Conservation (phyloP, 2,329 filamentous ascomycete species). For the Chaetomiaceae sp. region DNA sequence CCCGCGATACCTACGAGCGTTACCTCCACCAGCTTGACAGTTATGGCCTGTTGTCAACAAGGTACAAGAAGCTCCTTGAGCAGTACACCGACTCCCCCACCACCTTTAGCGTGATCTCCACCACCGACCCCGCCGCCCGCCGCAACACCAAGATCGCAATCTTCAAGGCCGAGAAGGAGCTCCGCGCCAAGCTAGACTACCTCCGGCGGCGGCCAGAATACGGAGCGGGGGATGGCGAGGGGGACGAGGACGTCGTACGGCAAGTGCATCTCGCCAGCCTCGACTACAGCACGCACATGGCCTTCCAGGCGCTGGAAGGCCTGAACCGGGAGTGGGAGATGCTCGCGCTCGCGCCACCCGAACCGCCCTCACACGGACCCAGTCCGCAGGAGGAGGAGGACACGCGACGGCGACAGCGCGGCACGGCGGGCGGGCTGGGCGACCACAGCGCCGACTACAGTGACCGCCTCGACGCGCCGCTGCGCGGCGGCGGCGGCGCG, state of each 20-base stretch:
- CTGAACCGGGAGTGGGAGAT: conserved; percentile 80
- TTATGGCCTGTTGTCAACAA: conserved; percentile 63
- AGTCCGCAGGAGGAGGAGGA: conserved; percentile 36
- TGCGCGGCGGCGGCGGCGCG: conserved; percentile 49
- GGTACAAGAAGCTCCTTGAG: conserved; percentile 64
- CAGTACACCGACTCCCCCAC: conserved; percentile 65
- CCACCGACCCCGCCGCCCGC: conserved; percentile 54
- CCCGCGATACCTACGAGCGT: conserved; percentile 66
- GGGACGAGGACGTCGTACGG: conserved; percentile 80
- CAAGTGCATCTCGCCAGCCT: conserved; percentile 73
- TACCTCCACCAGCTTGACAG: conserved; percentile 72
- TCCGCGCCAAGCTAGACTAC: conserved; percentile 72
- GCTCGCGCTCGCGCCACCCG: conserved; percentile 63
- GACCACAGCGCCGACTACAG: conserved; percentile 47
- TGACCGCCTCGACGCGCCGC: conserved; percentile 65
- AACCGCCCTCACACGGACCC: background rate
- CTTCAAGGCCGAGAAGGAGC: conserved; percentile 77
- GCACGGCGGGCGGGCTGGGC: conserved; percentile 9
- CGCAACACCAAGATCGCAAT: conserved; percentile 80
- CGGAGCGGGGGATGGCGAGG: conserved; percentile 53
- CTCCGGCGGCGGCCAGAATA: conserved; percentile 41
- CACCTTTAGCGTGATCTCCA: conserved; percentile 65
- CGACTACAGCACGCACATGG: conserved; percentile 65
- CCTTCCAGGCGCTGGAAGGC: conserved; percentile 83
- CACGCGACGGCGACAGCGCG: conserved; percentile 32